Evolutionary conservation across 140 eudicot genomes (phyloP), one percentile per base, ranked within the genome.

Genomic region (Ambrosia hybrid): DNA sequence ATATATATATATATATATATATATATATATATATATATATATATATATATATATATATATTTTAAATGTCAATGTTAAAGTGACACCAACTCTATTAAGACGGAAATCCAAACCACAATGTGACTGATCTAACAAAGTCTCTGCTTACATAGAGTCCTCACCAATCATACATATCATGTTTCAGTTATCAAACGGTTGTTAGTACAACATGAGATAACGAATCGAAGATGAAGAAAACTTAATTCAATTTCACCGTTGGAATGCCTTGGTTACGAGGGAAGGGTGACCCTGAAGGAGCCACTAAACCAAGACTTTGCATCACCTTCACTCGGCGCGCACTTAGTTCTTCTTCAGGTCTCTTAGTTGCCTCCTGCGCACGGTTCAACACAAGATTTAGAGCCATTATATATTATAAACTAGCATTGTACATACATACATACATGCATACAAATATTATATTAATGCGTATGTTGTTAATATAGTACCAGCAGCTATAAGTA

Each of bases 261-360:
- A 61, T 3, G 49, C 36, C 67, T 61, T 36, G 46, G 26, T 6
- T 84, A 33, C 73, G 83, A 53, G 66, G 78, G 71, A 82, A 89
- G 14, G 90, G 92, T 41, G 96, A 89, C 30, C 87, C 90, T 7
- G 74, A 63, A 21, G 92, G 96, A 66, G 96, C 85, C 58, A 73
- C 74, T 38, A 89, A 77, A 71, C 88, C 96, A 52, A 89, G 88
- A 68, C 69, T 76, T 71, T 79, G 92, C 96, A 89, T 89, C 67
- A 89, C 85, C 71, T 82, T 89, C 81, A 89, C n/a, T 70, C 79
- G 77, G 38, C 92, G 82, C 0, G 79, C 83, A 78, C 78, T 89
- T 2, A 48, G 15, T 62, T 67, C 82, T 62, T 67, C 82, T 74
- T 58, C 68, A 41, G 77, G n/a, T 61, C 68, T 74, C 70, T 62